Evolutionary conservation across 768 basidiomycete species (phyloP), one percentile per base, ranked within the genome.

Genomic region (Xerocomellus intermedius): DNA sequence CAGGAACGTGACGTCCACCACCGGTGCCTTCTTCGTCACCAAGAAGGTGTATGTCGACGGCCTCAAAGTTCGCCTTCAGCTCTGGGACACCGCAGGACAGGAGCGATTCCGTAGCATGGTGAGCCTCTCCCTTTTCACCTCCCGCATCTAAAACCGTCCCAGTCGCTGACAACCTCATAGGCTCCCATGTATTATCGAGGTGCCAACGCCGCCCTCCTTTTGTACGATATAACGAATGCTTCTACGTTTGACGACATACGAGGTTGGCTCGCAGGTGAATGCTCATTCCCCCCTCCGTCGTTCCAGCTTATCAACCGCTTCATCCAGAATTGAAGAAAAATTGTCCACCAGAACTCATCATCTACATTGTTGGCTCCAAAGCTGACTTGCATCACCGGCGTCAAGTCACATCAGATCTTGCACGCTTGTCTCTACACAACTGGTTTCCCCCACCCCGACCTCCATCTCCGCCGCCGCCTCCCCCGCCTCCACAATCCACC

Each of bases 121-220:
- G 57, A 41, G 83, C 74, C 21, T 47, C 43, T 21, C 14, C 45
- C 17, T 24, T 44, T 32, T 24, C 22, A 7, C 36, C 44, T 48
- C 38, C 45, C 46, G 21, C 26, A 42, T 55, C 59, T 52, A 42
- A 54, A 55, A 48, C 62, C 49, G 49, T 59, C 61, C 17, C 50
- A 54, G 46, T 57, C 50, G 43, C 63, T 60, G 51, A 64, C 54
- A 42, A 43, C 33, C 42, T 42, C 42, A 46, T 64, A 92, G 92
- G 94, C 94, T 64, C 92, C 91, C 62, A 94, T 96, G 87, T 96
- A 95, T 77, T 95, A 95, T 80, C 86, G 93, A 75, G 93, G 93
- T 69, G 91, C 94, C 65, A 91, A 95, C 69, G 94, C 94, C 61
- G 94, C 94, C 36, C 82, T 98, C 59, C 79, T 97, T 63, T 80